Conservation (phyloP, 73 alveolate species). For the Uronychia setigera region DNA sequence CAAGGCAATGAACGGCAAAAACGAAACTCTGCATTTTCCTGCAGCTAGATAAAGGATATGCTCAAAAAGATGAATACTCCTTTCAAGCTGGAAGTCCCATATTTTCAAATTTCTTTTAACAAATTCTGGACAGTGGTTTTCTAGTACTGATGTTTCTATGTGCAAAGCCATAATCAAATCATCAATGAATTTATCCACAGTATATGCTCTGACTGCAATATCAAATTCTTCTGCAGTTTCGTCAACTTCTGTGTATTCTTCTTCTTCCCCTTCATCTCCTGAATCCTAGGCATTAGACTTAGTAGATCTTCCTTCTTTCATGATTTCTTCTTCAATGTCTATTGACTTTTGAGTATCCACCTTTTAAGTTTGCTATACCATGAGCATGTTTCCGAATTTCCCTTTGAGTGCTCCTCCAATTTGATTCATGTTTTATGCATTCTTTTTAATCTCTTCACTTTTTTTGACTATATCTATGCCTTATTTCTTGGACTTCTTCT, state of each 20-base stretch:
- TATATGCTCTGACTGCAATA: neutral
- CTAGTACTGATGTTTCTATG: neutral
- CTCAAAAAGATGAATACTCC: neutral
- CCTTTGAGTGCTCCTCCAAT: no score
- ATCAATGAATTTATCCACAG: neutral
- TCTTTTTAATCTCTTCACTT: neutral
- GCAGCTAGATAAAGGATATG: constrained; percentile 7
- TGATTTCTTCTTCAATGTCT: no score
- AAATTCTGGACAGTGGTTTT: neutral
- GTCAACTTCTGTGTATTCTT: neutral
- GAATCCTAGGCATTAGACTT: no score
- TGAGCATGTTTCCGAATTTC: no score
- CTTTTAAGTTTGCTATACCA: no score
- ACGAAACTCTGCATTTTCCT: constrained; percentile 8
- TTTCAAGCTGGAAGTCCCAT: neutral
- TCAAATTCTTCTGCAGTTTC: neutral
- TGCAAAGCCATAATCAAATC: neutral
- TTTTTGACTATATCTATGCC: neutral
- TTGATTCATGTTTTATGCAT: no score
- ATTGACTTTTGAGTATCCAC: no score
- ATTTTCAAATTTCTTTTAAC: neutral
- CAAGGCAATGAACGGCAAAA: neutral
- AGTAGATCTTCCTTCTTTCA: no score
- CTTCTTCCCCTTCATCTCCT: neutral
- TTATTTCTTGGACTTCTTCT: neutral